Conservation (phyloP, 306 rosid species). For the Vigna reflexopilosa region DNA sequence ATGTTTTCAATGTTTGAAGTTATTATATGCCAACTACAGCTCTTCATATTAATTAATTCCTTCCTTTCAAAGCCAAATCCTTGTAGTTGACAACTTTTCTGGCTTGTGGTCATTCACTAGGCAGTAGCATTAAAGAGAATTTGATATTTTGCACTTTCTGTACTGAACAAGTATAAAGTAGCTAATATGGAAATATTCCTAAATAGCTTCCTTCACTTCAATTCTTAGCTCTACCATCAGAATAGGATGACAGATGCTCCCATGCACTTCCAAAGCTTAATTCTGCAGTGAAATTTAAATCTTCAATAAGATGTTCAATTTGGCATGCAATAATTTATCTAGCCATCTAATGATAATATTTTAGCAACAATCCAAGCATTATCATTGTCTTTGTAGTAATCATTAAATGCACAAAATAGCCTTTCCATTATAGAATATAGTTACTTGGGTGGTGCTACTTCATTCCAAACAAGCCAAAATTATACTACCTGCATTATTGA, state of each 20-base stretch:
- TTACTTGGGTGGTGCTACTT: conserved; percentile 6
- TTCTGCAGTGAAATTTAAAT: conserved; percentile 31
- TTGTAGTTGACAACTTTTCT: conserved; percentile 2
- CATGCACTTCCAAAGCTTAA: background rate
- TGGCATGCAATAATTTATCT: conserved; percentile 15
- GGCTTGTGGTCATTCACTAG: background rate
- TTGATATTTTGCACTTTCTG: background rate
- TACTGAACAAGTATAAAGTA: background rate
- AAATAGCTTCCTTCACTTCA: background rate
- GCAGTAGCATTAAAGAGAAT: background rate
- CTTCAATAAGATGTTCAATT: conserved; percentile 22
- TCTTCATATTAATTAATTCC: background rate
- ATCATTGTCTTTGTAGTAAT: background rate
- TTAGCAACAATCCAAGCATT: conserved; percentile 16
- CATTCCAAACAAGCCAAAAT: background rate
- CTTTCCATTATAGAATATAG: background rate
- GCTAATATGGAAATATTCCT: background rate
- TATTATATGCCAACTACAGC: background rate
- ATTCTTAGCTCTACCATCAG: background rate
- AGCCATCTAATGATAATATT: background rate
- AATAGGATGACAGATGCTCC: background rate
- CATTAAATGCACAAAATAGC: background rate
- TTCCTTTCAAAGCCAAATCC: conserved; percentile 6
- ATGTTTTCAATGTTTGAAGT: conserved; percentile 23
- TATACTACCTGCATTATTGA: background rate